Evolutionary conservation across 441 rosid species (phyloP), one percentile per base, ranked within the genome.

Genomic region (Gossypium schwendimanii): DNA sequence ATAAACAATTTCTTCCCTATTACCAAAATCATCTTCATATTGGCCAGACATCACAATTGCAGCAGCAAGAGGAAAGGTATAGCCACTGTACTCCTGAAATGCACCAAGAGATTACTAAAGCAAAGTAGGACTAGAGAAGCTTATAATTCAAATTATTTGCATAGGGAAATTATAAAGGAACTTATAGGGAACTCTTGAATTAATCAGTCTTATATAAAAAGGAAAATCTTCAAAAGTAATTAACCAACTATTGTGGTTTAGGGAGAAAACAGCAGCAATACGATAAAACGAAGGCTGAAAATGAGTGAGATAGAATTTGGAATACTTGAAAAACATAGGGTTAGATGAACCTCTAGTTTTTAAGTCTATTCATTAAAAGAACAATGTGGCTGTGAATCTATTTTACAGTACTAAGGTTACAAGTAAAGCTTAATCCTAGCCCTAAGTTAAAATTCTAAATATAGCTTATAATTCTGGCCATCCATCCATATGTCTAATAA

Each of bases 1-100:
- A 58, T 80, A 85, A 52, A 80, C 78, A 63, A 83, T 77, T 53
- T 85, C 90, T 52, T 79, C 73, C 14, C 59, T 55, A 67, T 66
- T 62, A 70, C 81, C 88, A 72, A 63, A 65, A 77, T 83, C 79
- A 67, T 83, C 84, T 70, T 79, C 80, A 65, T 77, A 76, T 65
- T 66, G 58, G 66, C 82, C 84, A 6, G 85, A 83, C 58, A 85
- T 57, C 50, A 82, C 77, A 12, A 87, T 69, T 39, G 86, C 77
- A 10, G 74, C 73, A 7, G 87, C 85, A 26, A 87, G 53, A 11
- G 84, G 84, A 66, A 76, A 74, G 26, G 57, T 67, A 71, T 72
- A 60, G 36, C 67, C 71, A 2, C 23, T 14, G 45, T 70, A 63
- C 71, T 74, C 76, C 74, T 77, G 62, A 66, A 66, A 66, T 24